Evolutionary conservation across 1,139 yeast species (phyloP), one percentile per base, ranked within the genome.

Genomic region (Protomyces arabidopsidicola): DNA sequence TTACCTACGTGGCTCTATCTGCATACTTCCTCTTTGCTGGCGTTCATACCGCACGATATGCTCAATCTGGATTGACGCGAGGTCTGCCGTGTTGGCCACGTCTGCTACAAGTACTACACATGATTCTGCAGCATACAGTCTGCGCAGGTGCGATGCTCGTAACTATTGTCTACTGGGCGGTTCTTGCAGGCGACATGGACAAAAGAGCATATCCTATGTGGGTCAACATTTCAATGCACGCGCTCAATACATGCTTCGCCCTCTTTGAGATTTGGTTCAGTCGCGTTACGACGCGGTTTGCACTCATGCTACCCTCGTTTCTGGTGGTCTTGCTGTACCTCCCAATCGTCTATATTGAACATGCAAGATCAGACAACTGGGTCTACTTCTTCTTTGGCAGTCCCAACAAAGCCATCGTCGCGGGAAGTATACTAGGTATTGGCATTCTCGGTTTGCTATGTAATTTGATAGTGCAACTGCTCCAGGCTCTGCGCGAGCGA

Each of bases 321-420:
- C 24, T 18, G 3, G 16, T 42, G 20, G 48, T 42, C 22, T 20
- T 42, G 48, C 12, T 42, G 22, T 42, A 42, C 18, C 24, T 42
- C 22, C 48, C 48, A 16, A 20, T 42, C 0, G 48, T 42, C 8
- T 42, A 42, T 18, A 42, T 42, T 1, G 18, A 12, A 4, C 18
- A 42, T 42, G 20, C 48, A 20, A 18, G 22, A 20, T n/a, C 48
- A 2, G 5, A 42, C 22, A 18, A 42, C 5, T 42, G 48, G 48
- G 48, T 42, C 27, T 42, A 42, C 48, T 42, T 16, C 48, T 42
- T 42, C 48, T 42, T 42, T 42, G 48, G 48, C 48, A 42, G 48
- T 18, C 9, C 48, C 6, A 42, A 42, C 22, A 6, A 18, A 18
- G 48, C 27, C 8, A 18, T 42, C 48, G 48, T 42, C 27, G 22